Percentiles rank a stretch among this genome's conserved stretches.
phyloP scores from a whole-genome alignment of 257 asterid species.

The Solanum sparsipilum region DNA sequence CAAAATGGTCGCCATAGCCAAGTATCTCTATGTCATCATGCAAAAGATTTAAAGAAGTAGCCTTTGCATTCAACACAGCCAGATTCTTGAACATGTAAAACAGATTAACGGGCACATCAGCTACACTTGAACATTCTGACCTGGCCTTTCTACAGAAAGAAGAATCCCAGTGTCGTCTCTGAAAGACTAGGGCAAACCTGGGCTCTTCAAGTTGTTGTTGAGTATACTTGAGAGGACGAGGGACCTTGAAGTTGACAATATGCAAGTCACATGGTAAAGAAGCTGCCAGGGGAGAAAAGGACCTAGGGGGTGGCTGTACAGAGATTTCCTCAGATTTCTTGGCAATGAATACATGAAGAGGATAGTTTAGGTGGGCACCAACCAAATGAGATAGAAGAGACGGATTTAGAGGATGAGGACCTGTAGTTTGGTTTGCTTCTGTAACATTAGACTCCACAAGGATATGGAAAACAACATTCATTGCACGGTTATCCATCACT shows the following conservation, averaged over 20 bases:
- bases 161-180: conserved; percentile 66
- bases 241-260: conserved; percentile 78
- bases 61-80: conserved; percentile 44
- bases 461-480: conserved; percentile 77
- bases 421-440: conserved; percentile 19
- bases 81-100: conserved; percentile 68
- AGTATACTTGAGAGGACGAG: conserved; percentile 56
- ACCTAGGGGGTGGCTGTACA: conserved; percentile 90
- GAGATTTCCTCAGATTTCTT: conserved; percentile 75
- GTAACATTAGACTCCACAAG: conserved; percentile 63
- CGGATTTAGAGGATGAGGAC: conserved; percentile 51
- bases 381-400: conserved; percentile 84
- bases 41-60: conserved; percentile 72
- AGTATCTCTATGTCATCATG: conserved; percentile 68
- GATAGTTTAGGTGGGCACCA: conserved; percentile 80
- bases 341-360: conserved; percentile 58
- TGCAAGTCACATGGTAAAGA: conserved; percentile 91
- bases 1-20: conserved; percentile 68
- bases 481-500: conserved; percentile 82
- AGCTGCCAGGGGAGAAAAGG: conserved; percentile 70
- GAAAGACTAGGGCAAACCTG: conserved; percentile 48
- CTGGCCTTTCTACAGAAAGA: conserved; percentile 69
- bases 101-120: conserved; percentile 59
- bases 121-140: conserved; percentile 56
- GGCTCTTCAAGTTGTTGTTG: conserved; percentile 58